Evolutionary conservation across 169 alveolate genomes (phyloP).

Genomic region (Babesia bovis): DNA sequence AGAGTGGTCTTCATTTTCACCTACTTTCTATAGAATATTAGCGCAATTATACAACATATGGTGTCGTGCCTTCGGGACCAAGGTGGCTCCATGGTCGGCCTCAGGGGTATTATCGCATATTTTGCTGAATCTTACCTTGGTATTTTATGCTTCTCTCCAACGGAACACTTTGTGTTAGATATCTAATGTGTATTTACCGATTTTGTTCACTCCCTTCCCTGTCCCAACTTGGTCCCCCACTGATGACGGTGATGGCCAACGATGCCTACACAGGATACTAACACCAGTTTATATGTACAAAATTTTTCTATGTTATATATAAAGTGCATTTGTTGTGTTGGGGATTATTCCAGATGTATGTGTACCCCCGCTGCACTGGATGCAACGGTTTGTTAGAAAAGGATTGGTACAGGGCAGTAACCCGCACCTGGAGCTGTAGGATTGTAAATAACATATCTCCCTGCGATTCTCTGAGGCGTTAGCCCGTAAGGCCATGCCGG

Average conservation of each 20-base stretch:
- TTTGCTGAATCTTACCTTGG: not conserved
- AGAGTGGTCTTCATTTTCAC: slow-evolving; percentile 73
- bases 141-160: not conserved
- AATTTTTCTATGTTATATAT: too few species aligned
- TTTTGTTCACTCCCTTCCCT: not conserved
- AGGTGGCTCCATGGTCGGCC: not conserved
- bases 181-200: not conserved
- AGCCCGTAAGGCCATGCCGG: slow-evolving; percentile 83
- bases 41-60: not conserved
- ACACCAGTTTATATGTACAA: too few species aligned
- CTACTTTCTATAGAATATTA: slow-evolving; percentile 5
- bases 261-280: too few species aligned
- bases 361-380: not conserved
- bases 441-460: slow-evolving; percentile 74
- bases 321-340: too few species aligned
- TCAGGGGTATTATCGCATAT: not conserved
- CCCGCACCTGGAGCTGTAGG: slow-evolving; percentile 84
- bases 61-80: slow-evolving; percentile 9
- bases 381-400: slow-evolving; percentile 39
- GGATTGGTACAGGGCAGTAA: slow-evolving; percentile 81
- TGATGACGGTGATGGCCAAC: slow-evolving; percentile 4
- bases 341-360: too few species aligned
- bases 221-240: slow-evolving; percentile 47
- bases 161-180: not conserved
- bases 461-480: slow-evolving; percentile 70